These are phyloP conservation scores for Exophiala mesophila DNA, from an alignment of 2,329 filamentous ascomycete species.

Conservation along the genomic window DNA sequence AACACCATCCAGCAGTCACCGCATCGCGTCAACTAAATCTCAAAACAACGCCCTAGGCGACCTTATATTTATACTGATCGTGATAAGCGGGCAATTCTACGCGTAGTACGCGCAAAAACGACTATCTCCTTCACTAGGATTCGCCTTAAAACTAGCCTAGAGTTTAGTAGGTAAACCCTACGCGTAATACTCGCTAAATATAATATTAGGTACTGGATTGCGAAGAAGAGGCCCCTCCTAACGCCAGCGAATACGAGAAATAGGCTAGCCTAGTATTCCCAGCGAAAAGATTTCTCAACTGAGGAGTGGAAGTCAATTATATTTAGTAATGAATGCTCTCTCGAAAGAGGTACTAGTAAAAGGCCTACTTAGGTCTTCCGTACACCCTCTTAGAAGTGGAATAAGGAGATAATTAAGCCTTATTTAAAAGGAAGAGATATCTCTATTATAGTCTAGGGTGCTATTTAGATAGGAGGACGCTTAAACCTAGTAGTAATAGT, in stretches of 20 bases:
- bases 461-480: constrained; percentile 17
- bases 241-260: constrained; percentile 4
- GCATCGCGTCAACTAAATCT: background rate
- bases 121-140: background rate
- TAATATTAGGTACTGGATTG: constrained; percentile 16
- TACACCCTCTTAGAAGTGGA: constrained; percentile 19
- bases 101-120: background rate
- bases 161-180: background rate
- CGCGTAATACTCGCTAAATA: constrained; percentile 3
- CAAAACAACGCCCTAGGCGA: background rate
- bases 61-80: background rate
- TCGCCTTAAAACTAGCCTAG: background rate
- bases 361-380: constrained; percentile 19
- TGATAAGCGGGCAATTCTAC: background rate
- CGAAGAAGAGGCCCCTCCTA: constrained; percentile 15
- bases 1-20: background rate
- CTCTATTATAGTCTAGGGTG: constrained; percentile 24
- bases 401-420: constrained; percentile 18
- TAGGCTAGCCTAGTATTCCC: constrained; percentile 10
- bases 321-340: constrained; percentile 22
- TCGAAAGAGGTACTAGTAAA: constrained; percentile 22
- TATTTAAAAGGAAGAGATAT: constrained; percentile 14
- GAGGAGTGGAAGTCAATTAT: constrained; percentile 19
- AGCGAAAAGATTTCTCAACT: constrained; percentile 7
- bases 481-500: constrained; percentile 16